Evolutionary conservation across 768 basidiomycete species (phyloP).

Genomic region (Scleroderma citrinum): DNA sequence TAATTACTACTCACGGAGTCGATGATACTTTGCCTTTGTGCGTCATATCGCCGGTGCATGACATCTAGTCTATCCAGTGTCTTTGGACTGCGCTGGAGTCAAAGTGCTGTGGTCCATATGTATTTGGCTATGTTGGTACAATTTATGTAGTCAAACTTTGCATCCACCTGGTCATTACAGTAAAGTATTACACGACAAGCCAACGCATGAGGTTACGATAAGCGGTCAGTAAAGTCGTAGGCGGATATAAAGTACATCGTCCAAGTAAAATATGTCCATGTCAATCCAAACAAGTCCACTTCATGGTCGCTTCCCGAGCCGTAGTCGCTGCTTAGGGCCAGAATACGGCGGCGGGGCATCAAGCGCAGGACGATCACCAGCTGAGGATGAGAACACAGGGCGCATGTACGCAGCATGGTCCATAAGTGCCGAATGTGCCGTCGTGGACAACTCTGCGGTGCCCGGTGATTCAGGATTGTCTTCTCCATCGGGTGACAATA

Average conservation of each 20-base stretch:
- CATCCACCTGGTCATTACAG: background rate
- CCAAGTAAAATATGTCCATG: background rate
- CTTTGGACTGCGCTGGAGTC: background rate
- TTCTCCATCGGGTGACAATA: conserved; percentile 8
- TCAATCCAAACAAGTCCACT: background rate
- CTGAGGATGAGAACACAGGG: conserved; percentile 9
- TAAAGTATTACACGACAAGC: background rate
- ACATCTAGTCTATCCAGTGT: conserved; percentile 26
- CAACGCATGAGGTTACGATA: background rate
- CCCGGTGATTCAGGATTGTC: conserved; percentile 13
- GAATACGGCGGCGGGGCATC: conserved; percentile 7
- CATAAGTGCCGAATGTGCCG: conserved; percentile 24
- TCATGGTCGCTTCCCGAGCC: conserved; percentile 4
- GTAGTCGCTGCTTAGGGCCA: conserved; percentile 1
- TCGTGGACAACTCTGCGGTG: conserved; percentile 20
- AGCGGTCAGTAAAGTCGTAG: background rate
- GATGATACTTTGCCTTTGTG: conserved; percentile 66
- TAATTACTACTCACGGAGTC: conserved; percentile 44
- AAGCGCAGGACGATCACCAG: conserved; percentile 1
- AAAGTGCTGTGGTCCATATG: background rate
- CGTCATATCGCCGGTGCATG: conserved; percentile 61
- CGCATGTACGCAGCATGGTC: conserved; percentile 24
- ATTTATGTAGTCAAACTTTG: no score
- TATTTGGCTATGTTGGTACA: conserved; percentile 28
- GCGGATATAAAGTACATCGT: conserved; percentile 1